These are phyloP conservation scores for Plantago lanceolata DNA, from an alignment of 305 asterid species.

Conservation along the genomic window DNA sequence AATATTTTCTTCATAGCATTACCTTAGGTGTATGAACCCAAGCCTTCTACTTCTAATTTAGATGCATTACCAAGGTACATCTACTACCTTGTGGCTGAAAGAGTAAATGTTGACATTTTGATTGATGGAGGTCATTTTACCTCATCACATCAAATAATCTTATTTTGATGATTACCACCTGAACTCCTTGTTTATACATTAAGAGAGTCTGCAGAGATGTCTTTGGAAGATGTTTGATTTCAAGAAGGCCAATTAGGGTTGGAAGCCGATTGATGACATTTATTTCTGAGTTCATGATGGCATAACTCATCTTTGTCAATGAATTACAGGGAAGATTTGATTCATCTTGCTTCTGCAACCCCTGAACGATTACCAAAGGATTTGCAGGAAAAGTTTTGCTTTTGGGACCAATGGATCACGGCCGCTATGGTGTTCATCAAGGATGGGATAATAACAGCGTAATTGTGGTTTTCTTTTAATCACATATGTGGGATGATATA, in stretches of 20 bases:
- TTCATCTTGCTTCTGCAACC: conserved; percentile 62
- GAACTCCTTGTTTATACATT: conserved; percentile 29
- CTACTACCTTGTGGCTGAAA: background rate
- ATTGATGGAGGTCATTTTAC: conserved; percentile 21
- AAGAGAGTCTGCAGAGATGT: conserved; percentile 33
- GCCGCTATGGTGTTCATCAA: conserved; percentile 94
- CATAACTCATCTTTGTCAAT: conserved; percentile 62
- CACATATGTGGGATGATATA: conserved; percentile 91
- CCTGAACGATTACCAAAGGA: conserved; percentile 51
- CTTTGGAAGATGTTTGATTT: conserved; percentile 37
- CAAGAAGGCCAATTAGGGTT: conserved; percentile 44
- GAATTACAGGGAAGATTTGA: conserved; percentile 75
- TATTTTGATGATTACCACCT: conserved; percentile 31
- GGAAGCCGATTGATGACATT: conserved; percentile 43
- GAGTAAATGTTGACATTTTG: conserved; percentile 12
- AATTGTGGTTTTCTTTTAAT: conserved; percentile 99
- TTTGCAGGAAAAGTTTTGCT: conserved; percentile 48
- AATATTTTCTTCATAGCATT: background rate
- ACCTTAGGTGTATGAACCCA: background rate
- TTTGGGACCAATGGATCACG: conserved; percentile 76
- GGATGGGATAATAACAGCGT: conserved; percentile 99
- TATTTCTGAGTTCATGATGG: conserved; percentile 43
- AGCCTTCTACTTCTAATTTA: background rate
- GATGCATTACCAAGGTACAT: background rate
- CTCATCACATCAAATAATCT: conserved; percentile 24